Evolutionary conservation across 1,284 basidiomycete species (phyloP), one percentile per base, ranked within the genome.

Genomic region (Pseudozyma hubeiensis): DNA sequence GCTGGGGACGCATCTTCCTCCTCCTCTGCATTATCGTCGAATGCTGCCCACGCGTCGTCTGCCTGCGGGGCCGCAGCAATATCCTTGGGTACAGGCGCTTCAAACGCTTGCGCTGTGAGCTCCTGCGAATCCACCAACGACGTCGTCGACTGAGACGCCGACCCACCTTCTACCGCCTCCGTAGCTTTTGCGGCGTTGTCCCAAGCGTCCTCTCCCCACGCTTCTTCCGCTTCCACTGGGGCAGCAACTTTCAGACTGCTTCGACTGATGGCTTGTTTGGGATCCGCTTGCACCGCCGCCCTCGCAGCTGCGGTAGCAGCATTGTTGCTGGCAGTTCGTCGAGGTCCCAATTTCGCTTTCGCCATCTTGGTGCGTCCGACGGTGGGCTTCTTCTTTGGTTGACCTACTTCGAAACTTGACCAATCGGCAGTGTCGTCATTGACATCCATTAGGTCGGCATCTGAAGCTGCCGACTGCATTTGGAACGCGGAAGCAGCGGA

Each of bases 341-440:
- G 31, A 0, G 70, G 70, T 2, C 70, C 70, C 1, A 73, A 54
- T 51, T 73, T 73, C 34, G 70, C 70, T 34, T 61, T 64, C 13
- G 57, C 70, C 64, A 64, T 71, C 53, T 54, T 62, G 16, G 61
- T 70, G 5, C 39, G 53, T 5, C 67, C 68, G 3, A 67, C 57
- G 6, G 44, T 40, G 6, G 66, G 33, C 39, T 64, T 76, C 46
- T 66, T 67, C 59, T 74, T 78, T 5, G 64, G 58, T 30, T 69
- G 65, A 4, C 67, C 79, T 2, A 74, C 54, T 37, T 74, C 75
- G 39, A 80, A 80, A 41, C 64, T 65, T 9, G 75, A 67, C 79
- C 79, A 80, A 44, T 80, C 79, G 35, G 63, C 77, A 17, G 62
- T 59, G 49, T 80, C 79, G 56, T 79, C 79, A 50, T 77, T 37